Base-by-base conservation (phyloP, 176 grass and related monocot species). In the Eragrostis nindensis region DNA sequence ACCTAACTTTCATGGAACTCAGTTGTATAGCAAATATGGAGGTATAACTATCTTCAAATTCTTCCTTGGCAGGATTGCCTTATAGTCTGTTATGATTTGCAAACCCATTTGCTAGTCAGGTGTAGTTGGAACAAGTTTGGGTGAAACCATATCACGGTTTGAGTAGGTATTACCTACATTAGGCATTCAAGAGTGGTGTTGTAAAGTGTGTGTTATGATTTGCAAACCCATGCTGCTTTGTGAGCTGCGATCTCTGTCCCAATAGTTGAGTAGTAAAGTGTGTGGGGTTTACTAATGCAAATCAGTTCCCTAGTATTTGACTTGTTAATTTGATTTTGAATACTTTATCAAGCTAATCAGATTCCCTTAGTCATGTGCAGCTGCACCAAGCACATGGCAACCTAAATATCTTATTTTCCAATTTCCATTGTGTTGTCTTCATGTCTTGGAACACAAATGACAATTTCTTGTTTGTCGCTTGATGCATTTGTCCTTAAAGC, bases 151-250 rank as follows among this genome's bases (percentile, higher is more conserved):
- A 54, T 6, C 7, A 62, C 3, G 60, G 5, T 3, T 44, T 36
- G 53, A 44, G 8, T 15, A 27, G 36, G 1, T 22, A 52, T 59
- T 66, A 43, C 4, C 52, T 52, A 2, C 8, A 60, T 67, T 50
- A 26, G 36, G 36, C n/a, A n/a, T 38, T 30, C 21, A 60, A 14
- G n/a, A 60, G 29, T 71, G 7, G 21, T 2, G 74, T 41, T 2
- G 32, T 36, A 36, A 36, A 36, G 32, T 36, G 32, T 36, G 32
- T 29, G 49, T 7, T 8, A 11, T 18, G 53, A 18, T 17, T 59
- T 78, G 27, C 32, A 40, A 78, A 73, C 27, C 75, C 47, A 40
- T 69, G 53, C 43, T 67, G 46, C 47, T 68, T 67, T 45, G 19
- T 30, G 7, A 40, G 63, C 2, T 15, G 29, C 12, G 1, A 27